Percentiles rank a stretch among this genome's conserved stretches.
Conservation (phyloP, 2,329 filamentous ascomycete genomes). For the Fusarium circinatum region DNA sequence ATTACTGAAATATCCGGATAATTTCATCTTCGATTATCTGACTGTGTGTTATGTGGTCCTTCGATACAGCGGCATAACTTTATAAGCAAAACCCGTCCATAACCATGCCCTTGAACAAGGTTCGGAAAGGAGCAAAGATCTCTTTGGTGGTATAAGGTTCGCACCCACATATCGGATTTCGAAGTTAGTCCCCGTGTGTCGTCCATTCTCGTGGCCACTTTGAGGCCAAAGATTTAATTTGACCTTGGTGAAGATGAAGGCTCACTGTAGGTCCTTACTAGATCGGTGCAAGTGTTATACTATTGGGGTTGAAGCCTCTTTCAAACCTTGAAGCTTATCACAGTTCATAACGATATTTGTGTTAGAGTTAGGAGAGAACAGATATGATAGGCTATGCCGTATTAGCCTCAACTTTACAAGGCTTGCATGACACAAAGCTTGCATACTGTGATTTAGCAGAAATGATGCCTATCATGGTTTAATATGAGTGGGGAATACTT, state of each 20-base stretch:
- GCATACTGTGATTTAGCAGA: not conserved
- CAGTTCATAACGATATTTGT: rapidly evolving
- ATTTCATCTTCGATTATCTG: not conserved
- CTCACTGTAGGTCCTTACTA: rapidly evolving
- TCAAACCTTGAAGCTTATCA: rapidly evolving
- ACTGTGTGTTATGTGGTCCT: not conserved
- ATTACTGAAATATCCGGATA: rapidly evolving
- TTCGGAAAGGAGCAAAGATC: not conserved
- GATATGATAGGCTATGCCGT: too few species aligned
- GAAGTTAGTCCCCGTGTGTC: not conserved
- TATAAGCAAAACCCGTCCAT: too few species aligned
- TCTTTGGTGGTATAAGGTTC: not conserved
- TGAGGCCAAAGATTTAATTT: not conserved
- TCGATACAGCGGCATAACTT: not conserved
- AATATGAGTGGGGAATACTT: not conserved
- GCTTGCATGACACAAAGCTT: too few species aligned
- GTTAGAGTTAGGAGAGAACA: too few species aligned
- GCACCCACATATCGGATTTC: too few species aligned
- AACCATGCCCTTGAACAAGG: not conserved
- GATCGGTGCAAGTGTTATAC: not conserved
- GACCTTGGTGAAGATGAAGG: too few species aligned
- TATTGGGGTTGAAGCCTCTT: not conserved
- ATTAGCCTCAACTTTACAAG: too few species aligned
- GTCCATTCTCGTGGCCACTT: rapidly evolving
- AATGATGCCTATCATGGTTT: rapidly evolving